Conservation (phyloP, 441 rosid species). For the Eugenia klotzschiana region DNA sequence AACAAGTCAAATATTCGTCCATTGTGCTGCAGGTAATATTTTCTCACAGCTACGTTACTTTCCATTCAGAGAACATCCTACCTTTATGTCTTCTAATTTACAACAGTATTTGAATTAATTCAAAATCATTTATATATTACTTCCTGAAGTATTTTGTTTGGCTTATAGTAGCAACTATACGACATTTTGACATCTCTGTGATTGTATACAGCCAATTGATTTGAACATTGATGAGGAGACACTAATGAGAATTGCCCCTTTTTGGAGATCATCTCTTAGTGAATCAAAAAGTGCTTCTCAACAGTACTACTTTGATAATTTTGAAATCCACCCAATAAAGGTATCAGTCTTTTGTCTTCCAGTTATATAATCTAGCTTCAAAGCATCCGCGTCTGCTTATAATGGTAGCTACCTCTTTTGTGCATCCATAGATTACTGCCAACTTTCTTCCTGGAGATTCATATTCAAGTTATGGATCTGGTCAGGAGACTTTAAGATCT, state of each 20-base stretch:
- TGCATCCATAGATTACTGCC: constrained; percentile 41
- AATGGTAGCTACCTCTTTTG: constrained; percentile 5
- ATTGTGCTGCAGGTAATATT: constrained; percentile 64
- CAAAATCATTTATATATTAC: neutral
- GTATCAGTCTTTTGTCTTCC: constrained; percentile 21
- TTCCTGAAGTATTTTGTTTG: neutral
- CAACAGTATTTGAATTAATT: neutral
- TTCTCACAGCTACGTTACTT: neutral
- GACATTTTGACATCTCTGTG: constrained; percentile 6
- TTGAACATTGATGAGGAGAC: constrained; percentile 90
- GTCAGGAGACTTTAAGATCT: constrained; percentile 84
- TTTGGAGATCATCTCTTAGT: constrained; percentile 83
- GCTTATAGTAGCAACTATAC: neutral
- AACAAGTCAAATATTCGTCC: constrained; percentile 68
- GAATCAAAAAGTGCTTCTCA: constrained; percentile 49
- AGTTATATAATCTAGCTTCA: neutral
- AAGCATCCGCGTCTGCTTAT: neutral
- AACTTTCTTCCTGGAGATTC: constrained; percentile 83
- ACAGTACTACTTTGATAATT: constrained; percentile 83
- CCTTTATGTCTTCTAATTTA: neutral
- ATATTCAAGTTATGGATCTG: constrained; percentile 77
- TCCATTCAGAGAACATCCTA: neutral
- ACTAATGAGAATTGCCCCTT: constrained; percentile 69
- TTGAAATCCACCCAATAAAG: constrained; percentile 95
- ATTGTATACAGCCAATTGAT: constrained; percentile 62